Evolutionary conservation across 2,329 filamentous ascomycete species (phyloP), one percentile per base, ranked within the genome.

Genomic region (Fusarium floridanum): DNA sequence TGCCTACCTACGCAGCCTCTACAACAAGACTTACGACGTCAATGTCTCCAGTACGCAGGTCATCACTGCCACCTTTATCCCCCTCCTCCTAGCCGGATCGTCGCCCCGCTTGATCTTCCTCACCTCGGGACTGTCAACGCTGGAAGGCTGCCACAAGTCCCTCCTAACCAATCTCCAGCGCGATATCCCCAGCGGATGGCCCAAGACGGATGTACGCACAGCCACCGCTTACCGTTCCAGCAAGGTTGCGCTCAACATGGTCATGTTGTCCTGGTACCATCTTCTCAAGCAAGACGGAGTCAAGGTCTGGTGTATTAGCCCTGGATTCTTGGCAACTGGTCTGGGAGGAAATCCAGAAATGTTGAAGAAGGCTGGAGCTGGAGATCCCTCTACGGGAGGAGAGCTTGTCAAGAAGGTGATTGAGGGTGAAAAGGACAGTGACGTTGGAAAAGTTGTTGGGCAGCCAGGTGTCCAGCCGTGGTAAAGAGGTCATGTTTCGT

Each of bases 81-180:
- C 88, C 1, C 79, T 90, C 0, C 82, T 90, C 0, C 79, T 89
- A 12, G 68, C 64, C 14, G 76, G 84, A 1, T 60, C 80, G 0
- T 83, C 85, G 14, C 86, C 87, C 0, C 82, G 88, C 4, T 74
- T 90, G 61, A 66, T 88, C 48, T 89, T 90, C 79, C 76, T 90
- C 55, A 85, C 86, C 7, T 81, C 79, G 1, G 86, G 86, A 6
- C 81, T 85, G 0, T 83, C 85, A 8, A 81, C 82, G 1, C 78
- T 88, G 4, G 70, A 77, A 1, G 81, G 81, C 61, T 81, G 80
- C 14, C 76, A 78, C 65, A 73, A 77, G 29, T 63, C 56, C 5
- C 74, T 77, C 43, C 76, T 81, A 16, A 57, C 79, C 73, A 7
- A 73, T 73, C 11, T 76, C 48, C 20, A 81, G 75, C 34, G 66